phyloP scores from a whole-genome alignment of 1,284 basidiomycete species.

The Leccinum subatratum region DNA sequence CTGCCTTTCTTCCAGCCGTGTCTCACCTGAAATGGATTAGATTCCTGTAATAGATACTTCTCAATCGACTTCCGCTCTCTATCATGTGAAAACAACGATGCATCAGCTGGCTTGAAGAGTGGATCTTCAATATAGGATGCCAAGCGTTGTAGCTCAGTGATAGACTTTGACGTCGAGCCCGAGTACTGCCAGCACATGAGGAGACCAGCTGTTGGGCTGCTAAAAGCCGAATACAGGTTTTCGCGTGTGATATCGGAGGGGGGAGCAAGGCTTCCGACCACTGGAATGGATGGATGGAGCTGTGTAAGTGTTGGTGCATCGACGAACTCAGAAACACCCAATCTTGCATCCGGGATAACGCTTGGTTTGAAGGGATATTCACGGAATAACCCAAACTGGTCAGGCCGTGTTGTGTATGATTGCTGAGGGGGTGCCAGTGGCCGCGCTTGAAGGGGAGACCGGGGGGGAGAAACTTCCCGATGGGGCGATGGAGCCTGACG shows the following conservation, averaged over 20 bases:
- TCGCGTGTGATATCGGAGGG: constrained; percentile 1
- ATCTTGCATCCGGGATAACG: too few species aligned
- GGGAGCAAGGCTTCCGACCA: too few species aligned
- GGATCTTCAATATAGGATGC: neutral
- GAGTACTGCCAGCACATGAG: neutral
- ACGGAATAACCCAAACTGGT: neutral
- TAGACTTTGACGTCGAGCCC: neutral
- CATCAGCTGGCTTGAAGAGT: neutral
- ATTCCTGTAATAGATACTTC: neutral
- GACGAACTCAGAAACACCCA: neutral
- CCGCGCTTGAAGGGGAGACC: neutral
- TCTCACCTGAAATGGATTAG: neutral
- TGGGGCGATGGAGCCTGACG: neutral
- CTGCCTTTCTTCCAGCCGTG: neutral
- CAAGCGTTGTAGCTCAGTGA: neutral
- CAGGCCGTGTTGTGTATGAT: neutral
- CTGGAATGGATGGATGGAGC: neutral
- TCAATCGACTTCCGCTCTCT: neutral
- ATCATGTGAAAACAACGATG: neutral
- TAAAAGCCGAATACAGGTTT: constrained; percentile 9
- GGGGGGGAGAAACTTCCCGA: neutral
- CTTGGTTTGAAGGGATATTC: too few species aligned
- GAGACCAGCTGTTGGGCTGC: constrained; percentile 1
- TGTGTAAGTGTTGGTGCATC: neutral
- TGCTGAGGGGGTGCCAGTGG: neutral